Conservation (phyloP, 495 filamentous ascomycete genomes). For the Penicillium lividum region DNA sequence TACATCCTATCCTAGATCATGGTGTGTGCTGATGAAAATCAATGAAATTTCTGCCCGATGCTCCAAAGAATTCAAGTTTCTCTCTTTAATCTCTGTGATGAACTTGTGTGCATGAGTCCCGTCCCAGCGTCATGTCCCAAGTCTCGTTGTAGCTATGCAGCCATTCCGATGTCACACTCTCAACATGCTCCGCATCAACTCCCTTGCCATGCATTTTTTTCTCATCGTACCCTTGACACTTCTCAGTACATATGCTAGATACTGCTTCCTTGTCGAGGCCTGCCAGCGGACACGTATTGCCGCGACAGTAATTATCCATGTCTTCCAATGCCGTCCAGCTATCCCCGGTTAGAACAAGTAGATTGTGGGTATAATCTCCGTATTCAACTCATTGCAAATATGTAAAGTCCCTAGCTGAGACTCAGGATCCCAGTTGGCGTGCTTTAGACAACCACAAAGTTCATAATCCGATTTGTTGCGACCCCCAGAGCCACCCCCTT, state of each 20-base stretch:
- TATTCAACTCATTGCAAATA: constrained; percentile 32
- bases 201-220: constrained; percentile 11
- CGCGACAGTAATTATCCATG: constrained; percentile 23
- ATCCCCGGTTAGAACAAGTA: constrained; percentile 59
- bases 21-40: not conserved
- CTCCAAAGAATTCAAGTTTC: not conserved
- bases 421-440: constrained; percentile 48
- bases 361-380: constrained; percentile 33
- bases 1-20: not conserved
- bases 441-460: constrained; percentile 63
- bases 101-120: too few relatives aligned
- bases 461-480: constrained; percentile 59
- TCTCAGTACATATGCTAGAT: constrained; percentile 6
- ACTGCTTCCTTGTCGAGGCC: constrained; percentile 19
- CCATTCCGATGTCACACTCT: not conserved
- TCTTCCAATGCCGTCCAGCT: constrained; percentile 30
- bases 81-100: too few relatives aligned
- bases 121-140: too few relatives aligned
- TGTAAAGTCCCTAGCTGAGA: constrained; percentile 26
- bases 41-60: not conserved
- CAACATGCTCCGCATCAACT: not conserved
- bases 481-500: constrained; percentile 56
- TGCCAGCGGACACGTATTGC: constrained; percentile 12
- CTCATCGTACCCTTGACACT: constrained; percentile 8
- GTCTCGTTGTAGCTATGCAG: not conserved